phyloP scores from a whole-genome alignment of 192 early-diverging fungal genomes.

The Coemansia sp. region DNA sequence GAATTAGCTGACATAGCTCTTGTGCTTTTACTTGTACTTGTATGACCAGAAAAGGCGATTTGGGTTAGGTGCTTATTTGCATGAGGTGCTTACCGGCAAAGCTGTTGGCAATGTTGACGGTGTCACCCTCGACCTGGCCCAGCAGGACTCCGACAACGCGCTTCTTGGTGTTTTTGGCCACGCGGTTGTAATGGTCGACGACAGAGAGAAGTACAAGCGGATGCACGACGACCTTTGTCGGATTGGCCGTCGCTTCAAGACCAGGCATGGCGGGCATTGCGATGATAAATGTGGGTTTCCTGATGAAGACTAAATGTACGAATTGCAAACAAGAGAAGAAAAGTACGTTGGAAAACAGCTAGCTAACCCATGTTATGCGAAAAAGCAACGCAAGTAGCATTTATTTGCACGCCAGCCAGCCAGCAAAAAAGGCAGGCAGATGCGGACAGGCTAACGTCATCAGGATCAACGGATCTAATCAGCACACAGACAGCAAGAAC shows the following conservation, averaged over 20 bases:
- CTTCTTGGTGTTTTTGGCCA: conserved; percentile 91
- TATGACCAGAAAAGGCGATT: too few species aligned
- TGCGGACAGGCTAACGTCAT: neutral
- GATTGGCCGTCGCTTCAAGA: conserved; percentile 44
- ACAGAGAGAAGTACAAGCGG: conserved; percentile 98
- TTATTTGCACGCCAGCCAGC: too few species aligned
- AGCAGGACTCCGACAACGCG: conserved; percentile 95
- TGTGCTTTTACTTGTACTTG: too few species aligned
- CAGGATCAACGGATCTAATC: neutral
- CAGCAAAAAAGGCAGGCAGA: too few species aligned
- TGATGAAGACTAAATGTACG: too few species aligned
- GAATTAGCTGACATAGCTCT: too few species aligned
- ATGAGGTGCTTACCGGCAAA: conserved; percentile 94
- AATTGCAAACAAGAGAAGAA: too few species aligned
- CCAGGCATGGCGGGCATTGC: conserved; percentile 32
- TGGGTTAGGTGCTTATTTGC: too few species aligned
- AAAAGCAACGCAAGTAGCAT: neutral
- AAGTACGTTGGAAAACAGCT: neutral
- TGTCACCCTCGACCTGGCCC: conserved; percentile 82
- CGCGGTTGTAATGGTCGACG: conserved; percentile 97
- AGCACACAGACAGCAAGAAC: neutral
- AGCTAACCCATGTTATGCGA: neutral
- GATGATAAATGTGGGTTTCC: too few species aligned
- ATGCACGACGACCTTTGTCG: conserved; percentile 78
- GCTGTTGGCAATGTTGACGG: conserved; percentile 94